Evolutionary conservation across 1,284 basidiomycete genomes (phyloP), one percentile per base, ranked within the genome.

Genomic region (Boletus mariae): DNA sequence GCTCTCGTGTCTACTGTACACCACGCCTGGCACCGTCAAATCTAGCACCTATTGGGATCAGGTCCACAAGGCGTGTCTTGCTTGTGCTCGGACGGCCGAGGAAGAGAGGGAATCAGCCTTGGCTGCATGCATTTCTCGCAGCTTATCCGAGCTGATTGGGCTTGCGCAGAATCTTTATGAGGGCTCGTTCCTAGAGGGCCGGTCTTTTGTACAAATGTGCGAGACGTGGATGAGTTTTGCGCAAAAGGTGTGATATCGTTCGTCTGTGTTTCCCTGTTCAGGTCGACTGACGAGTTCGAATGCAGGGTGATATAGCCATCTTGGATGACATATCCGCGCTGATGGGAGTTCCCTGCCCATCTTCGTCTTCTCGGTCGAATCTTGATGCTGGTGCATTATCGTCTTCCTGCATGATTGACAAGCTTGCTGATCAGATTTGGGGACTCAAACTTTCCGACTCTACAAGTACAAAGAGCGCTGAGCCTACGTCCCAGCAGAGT

Each of bases 21-120:
- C 78, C 3, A 72, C 71, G 11, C 60, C 70, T n/a, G 75, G 75
- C 4, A 75, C 72, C 4, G 62, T 81, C 25, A 72, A 75, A 20
- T 60, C 74, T 4, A 70, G 72, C 40, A 77, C 73, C 0, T 84
- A 87, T 60, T 89, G 86, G 87, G 79, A 82, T 41, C 86, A 89
- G 61, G 73, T 75, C 0, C 70, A 76, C n/a, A 81, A 79, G 57
- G 77, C 80, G 50, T 73, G 73, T n/a, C 68, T 68, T 6, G 64
- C 73, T 12, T 79, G 75, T 50, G 71, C 79, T 45, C 58, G 62
- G 9, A 56, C 56, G 28, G 57, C 67, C 0, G 73, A 73, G 47
- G 70, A 73, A 26, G 67, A 72, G 15, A 40, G 28, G 15, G 57
- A 64, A 47, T 38, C 23, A 4, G 42, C 25, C n/a, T 62, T 70